These are phyloP conservation scores for Malus sieversii DNA, from an alignment of 306 rosid species.

Conservation along the genomic window DNA sequence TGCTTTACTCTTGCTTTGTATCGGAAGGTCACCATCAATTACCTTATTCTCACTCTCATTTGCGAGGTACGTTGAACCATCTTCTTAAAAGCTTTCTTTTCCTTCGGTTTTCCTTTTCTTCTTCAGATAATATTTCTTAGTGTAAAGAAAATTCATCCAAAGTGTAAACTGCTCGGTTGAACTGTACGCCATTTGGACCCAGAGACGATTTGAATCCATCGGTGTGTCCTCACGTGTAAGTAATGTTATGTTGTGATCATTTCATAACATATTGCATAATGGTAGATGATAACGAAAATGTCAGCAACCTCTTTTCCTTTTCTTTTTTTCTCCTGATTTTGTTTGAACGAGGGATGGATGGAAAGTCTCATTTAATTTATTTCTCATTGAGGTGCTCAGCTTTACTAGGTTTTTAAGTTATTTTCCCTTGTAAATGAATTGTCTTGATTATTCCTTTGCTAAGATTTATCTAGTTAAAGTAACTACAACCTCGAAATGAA, in stretches of 20 bases:
- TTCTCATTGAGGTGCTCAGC: too few relatives aligned
- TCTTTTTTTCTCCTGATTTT: too few relatives aligned
- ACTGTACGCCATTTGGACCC: background rate
- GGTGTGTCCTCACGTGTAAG: background rate
- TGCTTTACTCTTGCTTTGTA: conserved; percentile 90
- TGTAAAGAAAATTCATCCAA: background rate
- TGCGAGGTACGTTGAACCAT: conserved; percentile 58
- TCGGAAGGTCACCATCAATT: conserved; percentile 86
- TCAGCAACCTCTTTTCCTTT: too few relatives aligned
- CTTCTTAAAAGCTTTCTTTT: background rate
- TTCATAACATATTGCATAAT: background rate
- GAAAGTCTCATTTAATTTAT: too few relatives aligned
- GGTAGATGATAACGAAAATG: background rate
- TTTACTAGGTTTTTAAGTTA: too few relatives aligned
- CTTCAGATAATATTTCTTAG: background rate
- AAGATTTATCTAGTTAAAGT: too few relatives aligned
- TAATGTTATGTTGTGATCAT: background rate
- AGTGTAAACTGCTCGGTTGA: background rate
- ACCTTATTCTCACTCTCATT: conserved; percentile 87
- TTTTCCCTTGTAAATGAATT: too few relatives aligned
- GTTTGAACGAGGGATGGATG: too few relatives aligned
- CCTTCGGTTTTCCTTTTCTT: background rate
- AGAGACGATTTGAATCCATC: background rate
- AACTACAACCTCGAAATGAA: too few relatives aligned
- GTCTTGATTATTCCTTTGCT: too few relatives aligned